Base-by-base conservation (phyloP, 371 early-diverging fungal genomes). In the Parasitella parasitica region DNA sequence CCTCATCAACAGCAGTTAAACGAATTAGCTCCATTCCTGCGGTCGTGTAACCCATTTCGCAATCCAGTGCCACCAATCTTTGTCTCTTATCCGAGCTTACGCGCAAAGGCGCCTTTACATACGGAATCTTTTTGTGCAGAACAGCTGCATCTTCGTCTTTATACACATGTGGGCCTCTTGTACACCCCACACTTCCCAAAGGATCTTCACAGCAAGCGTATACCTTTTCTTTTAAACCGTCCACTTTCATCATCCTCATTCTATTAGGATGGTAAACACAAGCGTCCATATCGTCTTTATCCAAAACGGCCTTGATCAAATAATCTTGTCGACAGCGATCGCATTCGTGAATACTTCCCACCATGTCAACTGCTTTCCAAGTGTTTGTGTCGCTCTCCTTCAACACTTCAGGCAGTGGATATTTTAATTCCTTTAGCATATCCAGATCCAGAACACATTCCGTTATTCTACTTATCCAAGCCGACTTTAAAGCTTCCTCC, bases 11-110 rank as follows among this genome's bases (percentile, higher is more conserved):
- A 0, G 73, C 85, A 1, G 86, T 83, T 16, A 86, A 59, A 36
- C 86, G 75, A 32, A 83, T 76, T 59, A 86, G 51, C 30, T 86
- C 86, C 70, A 85, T 82, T 1, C 86, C 86, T 6, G 60, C 70
- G 24, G 81, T 80, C 12, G 81, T 80, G 59, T 80, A 80, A 0
- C 72, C 80, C 86, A 80, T 80, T 48, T 80, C 81, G 66, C 81
- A 80, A 64, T 80, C 81, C 26, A 80, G 57, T 0, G 78, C 81
- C 2, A 80, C 71, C 11, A 84, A 22, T 2, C 43, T 18, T 36
- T 51, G 35, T 27, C 27, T 13, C 39, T 20, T 26, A n/a, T 30
- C 20, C 4, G 24, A 4, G 8, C 5, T 15, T 18, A 3, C 20
- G 1, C 20, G 18, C 2, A 18, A 5, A 0, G 83, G 81, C 26